phyloP scores from a whole-genome alignment of 106 monocot species.

The Dendrobium nobile region DNA sequence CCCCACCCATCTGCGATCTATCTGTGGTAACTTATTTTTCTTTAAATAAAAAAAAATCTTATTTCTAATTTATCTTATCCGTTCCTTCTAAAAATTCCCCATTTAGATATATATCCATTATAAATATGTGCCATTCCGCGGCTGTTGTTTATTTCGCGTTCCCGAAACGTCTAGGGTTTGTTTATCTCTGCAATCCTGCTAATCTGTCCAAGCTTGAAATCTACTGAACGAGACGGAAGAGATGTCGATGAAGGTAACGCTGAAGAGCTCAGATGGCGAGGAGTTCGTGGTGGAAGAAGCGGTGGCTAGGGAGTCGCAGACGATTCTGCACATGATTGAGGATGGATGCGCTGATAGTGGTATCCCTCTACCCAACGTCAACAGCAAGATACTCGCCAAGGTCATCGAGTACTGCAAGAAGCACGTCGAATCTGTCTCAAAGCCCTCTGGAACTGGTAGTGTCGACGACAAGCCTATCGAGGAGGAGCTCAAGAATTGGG shows the following conservation, averaged over 20 bases:
- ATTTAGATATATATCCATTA: no score
- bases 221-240: not conserved
- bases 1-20: no score
- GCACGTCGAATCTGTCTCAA: constrained; percentile 40
- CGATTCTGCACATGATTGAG: constrained; percentile 55
- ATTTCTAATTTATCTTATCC: no score
- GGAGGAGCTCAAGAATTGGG: constrained; percentile 50
- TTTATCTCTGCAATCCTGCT: not conserved
- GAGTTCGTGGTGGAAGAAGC: constrained; percentile 55
- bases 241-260: constrained; percentile 27
- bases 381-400: constrained; percentile 49
- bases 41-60: no score
- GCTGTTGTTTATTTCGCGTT: no score
- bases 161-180: no score
- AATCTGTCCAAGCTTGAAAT: not conserved
- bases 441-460: not conserved
- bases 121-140: no score
- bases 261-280: constrained; percentile 68
- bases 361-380: constrained; percentile 59
- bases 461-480: constrained; percentile 14
- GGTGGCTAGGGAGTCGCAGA: constrained; percentile 55
- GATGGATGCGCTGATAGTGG: constrained; percentile 46
- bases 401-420: constrained; percentile 76
- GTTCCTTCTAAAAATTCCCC: no score
- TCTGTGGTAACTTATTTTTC: no score